Conservation (phyloP, 305 asterid genomes). For the Solanum hybrid region DNA sequence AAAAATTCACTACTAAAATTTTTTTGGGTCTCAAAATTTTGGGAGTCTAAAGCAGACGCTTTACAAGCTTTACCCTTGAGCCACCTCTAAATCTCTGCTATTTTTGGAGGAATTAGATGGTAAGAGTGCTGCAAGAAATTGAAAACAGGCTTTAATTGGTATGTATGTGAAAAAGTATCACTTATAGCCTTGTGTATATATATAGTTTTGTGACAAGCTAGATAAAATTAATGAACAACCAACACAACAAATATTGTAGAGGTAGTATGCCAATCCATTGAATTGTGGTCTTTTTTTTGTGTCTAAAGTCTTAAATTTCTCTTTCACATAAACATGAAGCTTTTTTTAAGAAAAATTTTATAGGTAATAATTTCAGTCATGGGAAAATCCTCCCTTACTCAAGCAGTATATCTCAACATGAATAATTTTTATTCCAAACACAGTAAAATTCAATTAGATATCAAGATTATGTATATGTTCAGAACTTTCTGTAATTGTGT, state of each 20-base stretch:
- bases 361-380: no score
- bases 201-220: background rate
- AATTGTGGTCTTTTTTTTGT: background rate
- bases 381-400: background rate
- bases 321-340: no score
- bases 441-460: background rate
- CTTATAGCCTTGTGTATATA: background rate
- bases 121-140: background rate
- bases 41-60: background rate
- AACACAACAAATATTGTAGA: background rate
- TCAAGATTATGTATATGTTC: background rate
- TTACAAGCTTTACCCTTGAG: background rate
- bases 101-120: background rate
- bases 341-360: no score
- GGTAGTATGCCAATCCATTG: background rate
- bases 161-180: background rate
- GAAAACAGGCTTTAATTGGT: background rate
- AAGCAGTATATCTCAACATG: background rate
- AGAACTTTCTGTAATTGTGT: background rate
- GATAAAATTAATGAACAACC: background rate
- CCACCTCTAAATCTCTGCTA: background rate
- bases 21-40: background rate
- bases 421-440: background rate
- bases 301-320: background rate
- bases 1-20: background rate